Conservation (phyloP, 768 basidiomycete species). For the Gymnopilus junonius region DNA sequence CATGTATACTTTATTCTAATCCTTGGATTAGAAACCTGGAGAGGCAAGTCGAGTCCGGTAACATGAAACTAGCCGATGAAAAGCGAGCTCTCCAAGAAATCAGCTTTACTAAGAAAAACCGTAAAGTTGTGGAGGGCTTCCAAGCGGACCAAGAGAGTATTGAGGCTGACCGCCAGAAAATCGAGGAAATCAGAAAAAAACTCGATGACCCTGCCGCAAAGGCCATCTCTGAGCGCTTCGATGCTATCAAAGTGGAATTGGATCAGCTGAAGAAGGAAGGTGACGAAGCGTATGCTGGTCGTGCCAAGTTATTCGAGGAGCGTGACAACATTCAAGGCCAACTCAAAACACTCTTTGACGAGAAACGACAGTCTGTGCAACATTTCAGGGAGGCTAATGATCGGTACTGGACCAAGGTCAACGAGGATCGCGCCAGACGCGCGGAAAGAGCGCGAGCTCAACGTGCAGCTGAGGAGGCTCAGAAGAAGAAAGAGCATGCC, state of each 20-base stretch:
- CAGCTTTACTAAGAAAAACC: constrained; percentile 66
- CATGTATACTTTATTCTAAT: constrained; percentile 9
- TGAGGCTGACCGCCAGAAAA: constrained; percentile 70
- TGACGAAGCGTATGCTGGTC: constrained; percentile 82
- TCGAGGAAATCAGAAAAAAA: constrained; percentile 82
- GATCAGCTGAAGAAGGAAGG: constrained; percentile 85
- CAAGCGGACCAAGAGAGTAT: constrained; percentile 80
- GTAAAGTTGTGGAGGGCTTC: constrained; percentile 81
- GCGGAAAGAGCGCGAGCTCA: constrained; percentile 79
- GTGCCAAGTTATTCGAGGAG: constrained; percentile 86
- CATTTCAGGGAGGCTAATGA: constrained; percentile 85
- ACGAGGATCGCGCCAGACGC: constrained; percentile 86
- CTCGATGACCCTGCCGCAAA: constrained; percentile 91
- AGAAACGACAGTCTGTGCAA: constrained; percentile 76
- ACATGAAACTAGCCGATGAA: constrained; percentile 91
- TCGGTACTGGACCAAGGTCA: constrained; percentile 79
- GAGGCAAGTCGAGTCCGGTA: constrained; percentile 90
- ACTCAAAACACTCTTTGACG: constrained; percentile 70
- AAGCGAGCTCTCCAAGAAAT: constrained; percentile 96
- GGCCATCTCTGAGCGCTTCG: constrained; percentile 80
- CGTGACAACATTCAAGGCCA: constrained; percentile 73
- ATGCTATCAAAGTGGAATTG: constrained; percentile 82
- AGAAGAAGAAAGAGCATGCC: constrained; percentile 79
- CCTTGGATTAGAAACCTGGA: constrained; percentile 68
- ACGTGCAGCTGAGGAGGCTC: constrained; percentile 75